phyloP scores from a whole-genome alignment of 306 rosid genomes.

The Vigna reflexopilosa region DNA sequence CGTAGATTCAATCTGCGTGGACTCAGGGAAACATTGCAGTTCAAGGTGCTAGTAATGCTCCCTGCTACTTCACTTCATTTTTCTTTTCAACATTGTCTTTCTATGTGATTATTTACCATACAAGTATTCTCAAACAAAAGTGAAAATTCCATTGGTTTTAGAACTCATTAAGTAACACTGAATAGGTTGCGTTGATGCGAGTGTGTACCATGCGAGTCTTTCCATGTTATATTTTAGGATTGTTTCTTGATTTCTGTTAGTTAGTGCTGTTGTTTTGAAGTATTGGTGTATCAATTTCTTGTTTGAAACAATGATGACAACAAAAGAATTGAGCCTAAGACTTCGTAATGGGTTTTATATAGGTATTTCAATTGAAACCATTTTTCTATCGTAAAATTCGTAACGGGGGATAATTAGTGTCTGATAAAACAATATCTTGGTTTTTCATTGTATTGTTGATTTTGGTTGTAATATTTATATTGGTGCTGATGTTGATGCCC shows the following conservation, averaged over 20 bases:
- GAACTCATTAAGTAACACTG: too few relatives aligned
- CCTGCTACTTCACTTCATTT: neutral
- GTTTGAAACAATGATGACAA: neutral
- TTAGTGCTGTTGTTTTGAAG: neutral
- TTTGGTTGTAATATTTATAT: neutral
- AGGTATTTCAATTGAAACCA: neutral
- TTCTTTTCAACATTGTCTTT: neutral
- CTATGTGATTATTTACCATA: neutral
- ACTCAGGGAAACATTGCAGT: neutral
- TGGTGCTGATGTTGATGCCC: neutral
- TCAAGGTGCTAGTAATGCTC: neutral
- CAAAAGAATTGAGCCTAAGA: neutral
- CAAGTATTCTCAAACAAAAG: neutral
- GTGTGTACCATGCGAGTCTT: too few relatives aligned
- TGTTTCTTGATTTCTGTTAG: neutral
- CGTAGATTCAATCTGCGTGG: conserved; percentile 1
- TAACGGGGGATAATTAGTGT: neutral
- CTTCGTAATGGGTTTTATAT: neutral
- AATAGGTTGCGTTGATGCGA: too few relatives aligned
- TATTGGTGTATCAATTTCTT: neutral
- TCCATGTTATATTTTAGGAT: too few relatives aligned
- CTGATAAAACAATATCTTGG: neutral
- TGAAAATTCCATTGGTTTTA: too few relatives aligned
- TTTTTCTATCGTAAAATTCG: neutral
- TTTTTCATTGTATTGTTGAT: neutral